phyloP scores from a whole-genome alignment of 768 basidiomycete genomes.

The Hygrocybe punicea region DNA sequence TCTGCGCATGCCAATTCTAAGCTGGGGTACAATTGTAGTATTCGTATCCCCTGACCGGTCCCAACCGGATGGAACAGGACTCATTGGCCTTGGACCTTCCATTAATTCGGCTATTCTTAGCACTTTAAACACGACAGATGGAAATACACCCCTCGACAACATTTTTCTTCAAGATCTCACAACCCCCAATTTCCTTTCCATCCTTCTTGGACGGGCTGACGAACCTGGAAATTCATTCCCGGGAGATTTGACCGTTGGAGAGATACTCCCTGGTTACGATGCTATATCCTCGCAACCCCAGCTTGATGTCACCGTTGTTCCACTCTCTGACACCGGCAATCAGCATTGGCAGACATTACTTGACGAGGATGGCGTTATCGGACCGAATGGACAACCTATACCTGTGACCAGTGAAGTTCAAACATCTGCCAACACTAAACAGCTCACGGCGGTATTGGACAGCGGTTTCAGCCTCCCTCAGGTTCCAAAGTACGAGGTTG shows the following conservation, averaged over 20 bases:
- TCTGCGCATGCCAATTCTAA: not conserved
- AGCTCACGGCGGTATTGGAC: conserved; percentile 62
- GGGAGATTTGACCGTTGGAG: conserved; percentile 63
- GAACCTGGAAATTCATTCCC: conserved; percentile 51
- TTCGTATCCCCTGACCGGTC: conserved; percentile 4
- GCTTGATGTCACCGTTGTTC: conserved; percentile 43
- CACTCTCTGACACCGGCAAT: conserved; percentile 4
- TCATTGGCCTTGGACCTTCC: conserved; percentile 25
- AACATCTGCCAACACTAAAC: conserved; percentile 39
- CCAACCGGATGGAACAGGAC: conserved; percentile 11
- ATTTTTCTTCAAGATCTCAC: conserved; percentile 59
- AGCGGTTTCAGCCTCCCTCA: conserved; percentile 69
- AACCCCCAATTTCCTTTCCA: conserved; percentile 58
- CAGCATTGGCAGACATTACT: conserved; percentile 47
- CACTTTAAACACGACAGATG: conserved; percentile 23
- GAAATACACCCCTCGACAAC: conserved; percentile 57
- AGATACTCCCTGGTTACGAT: conserved; percentile 48
- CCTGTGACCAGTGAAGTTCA: conserved; percentile 45
- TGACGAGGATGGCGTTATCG: conserved; percentile 59
- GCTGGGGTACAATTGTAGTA: conserved; percentile 3
- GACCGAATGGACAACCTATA: conserved; percentile 54
- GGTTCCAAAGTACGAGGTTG: conserved; percentile 44
- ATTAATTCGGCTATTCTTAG: conserved; percentile 14
- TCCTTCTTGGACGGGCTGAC: conserved; percentile 59
- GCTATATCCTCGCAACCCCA: conserved; percentile 49